Percentiles rank a stretch among this genome's conserved stretches.
These are phyloP conservation scores for Polytrichum formosum DNA, from an alignment of 225 moss, liverwort and hornwort species.

Conservation along the genomic window DNA sequence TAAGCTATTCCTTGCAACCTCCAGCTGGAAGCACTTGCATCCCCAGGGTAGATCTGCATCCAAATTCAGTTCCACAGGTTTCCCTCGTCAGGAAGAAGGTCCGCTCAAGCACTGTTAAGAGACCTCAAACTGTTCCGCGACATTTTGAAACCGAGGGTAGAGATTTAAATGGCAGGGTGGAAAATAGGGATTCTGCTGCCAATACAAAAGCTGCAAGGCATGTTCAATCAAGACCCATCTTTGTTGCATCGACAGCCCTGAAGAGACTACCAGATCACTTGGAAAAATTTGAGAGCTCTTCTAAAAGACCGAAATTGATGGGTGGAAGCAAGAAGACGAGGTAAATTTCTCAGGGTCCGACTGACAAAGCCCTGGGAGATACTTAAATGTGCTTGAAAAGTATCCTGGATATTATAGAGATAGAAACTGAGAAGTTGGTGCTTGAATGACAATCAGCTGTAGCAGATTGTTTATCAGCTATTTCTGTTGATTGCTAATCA, in stretches of 20 bases:
- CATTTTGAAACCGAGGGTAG: constrained; percentile 11
- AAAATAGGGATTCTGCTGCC: constrained; percentile 5
- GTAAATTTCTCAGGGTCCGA: constrained; percentile 18
- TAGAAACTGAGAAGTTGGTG: too few species aligned
- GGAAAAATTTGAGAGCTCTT: constrained; percentile 18
- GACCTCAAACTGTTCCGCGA: constrained; percentile 14
- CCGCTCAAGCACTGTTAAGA: constrained; percentile 36
- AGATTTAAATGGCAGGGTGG: constrained; percentile 11
- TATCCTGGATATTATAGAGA: too few species aligned
- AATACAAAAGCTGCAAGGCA: constrained; percentile 18
- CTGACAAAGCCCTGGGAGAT: background rate
- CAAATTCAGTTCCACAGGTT: constrained; percentile 17
- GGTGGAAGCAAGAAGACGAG: constrained; percentile 40
- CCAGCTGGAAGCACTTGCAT: constrained; percentile 39
- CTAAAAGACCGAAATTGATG: constrained; percentile 33
- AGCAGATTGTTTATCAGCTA: constrained; percentile 27
- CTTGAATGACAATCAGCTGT: too few species aligned
- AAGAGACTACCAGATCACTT: constrained; percentile 53
- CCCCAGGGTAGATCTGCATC: constrained; percentile 33
- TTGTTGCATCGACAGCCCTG: constrained; percentile 20
- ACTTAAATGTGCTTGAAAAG: constrained; percentile 8
- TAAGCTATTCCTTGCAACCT: constrained; percentile 25
- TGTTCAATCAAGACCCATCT: constrained; percentile 18
- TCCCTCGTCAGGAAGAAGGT: constrained; percentile 43
- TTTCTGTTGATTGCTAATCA: background rate